phyloP scores from a whole-genome alignment of 495 filamentous ascomycete genomes.

The Annulohypoxylon moriforme region DNA sequence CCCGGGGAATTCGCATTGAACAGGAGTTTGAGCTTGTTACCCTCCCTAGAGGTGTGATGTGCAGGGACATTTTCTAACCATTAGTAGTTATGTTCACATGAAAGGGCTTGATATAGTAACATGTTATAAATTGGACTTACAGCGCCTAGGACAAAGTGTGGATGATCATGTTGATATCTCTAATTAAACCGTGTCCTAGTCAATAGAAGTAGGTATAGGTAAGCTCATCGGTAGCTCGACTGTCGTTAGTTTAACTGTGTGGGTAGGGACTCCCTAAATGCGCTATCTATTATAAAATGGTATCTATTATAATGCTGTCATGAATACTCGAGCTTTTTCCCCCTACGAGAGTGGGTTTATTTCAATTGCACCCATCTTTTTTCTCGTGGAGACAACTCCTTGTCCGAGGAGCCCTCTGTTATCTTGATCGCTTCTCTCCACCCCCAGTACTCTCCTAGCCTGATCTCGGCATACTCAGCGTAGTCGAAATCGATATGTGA shows the following conservation, averaged over 20 bases:
- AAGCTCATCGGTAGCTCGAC: no score
- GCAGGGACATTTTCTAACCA: no score
- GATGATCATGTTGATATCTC: no score
- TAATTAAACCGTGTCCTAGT: no score
- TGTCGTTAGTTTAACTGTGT: background rate
- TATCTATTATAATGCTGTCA: constrained; percentile 19
- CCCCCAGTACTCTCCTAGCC: constrained; percentile 94
- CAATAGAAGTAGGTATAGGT: background rate
- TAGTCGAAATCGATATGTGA: constrained; percentile 98
- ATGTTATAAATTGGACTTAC: no score
- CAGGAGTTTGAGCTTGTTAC: background rate
- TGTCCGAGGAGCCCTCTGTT: constrained; percentile 63
- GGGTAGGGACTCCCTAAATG: background rate
- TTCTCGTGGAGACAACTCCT: constrained; percentile 79
- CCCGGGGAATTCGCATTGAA: background rate
- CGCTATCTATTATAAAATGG: constrained; percentile 13
- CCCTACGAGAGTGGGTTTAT: constrained; percentile 22
- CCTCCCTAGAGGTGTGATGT: background rate
- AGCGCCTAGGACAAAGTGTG: no score
- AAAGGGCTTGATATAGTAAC: background rate
- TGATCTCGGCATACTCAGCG: constrained; percentile 85
- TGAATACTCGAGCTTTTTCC: background rate
- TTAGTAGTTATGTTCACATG: background rate
- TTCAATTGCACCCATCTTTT: constrained; percentile 77
- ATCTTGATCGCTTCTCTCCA: constrained; percentile 83